A percentile compares a stretch with the other conserved stretches of the same genome.
phyloP scores from a whole-genome alignment of 305 asterid species.

The Solanum hybrid region DNA sequence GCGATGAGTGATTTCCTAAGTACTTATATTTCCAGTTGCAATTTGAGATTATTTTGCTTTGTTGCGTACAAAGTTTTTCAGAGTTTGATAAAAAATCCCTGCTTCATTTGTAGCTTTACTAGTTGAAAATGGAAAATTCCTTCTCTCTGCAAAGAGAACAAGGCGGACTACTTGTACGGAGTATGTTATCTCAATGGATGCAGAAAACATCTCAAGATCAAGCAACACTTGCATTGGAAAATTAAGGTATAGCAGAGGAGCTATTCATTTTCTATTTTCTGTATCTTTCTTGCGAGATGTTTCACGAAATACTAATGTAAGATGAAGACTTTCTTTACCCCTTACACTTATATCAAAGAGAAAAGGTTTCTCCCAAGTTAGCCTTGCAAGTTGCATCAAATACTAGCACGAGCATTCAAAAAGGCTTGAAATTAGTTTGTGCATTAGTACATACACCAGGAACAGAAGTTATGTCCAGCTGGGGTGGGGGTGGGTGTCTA shows the following conservation, averaged over 20 bases:
- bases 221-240: constrained; percentile 79
- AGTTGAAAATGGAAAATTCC: constrained; percentile 92
- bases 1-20: neutral
- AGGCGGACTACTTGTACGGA: constrained; percentile 92
- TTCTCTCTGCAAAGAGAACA: constrained; percentile 87
- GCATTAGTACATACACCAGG: neutral
- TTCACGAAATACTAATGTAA: neutral
- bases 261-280: neutral
- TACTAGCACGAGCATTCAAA: neutral
- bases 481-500: neutral
- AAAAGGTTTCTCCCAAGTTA: neutral
- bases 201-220: constrained; percentile 77
- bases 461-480: neutral
- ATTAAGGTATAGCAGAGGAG: constrained; percentile 43
- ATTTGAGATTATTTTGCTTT: neutral
- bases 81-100: neutral
- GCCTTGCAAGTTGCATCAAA: neutral
- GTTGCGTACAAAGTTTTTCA: neutral
- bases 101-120: constrained; percentile 50
- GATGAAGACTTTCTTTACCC: neutral
- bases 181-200: constrained; percentile 86
- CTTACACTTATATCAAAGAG: neutral
- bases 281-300: neutral
- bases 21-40: neutral
- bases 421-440: neutral